Conservation (phyloP, 352 stramenopile species). For the Phytopythium montanum region DNA sequence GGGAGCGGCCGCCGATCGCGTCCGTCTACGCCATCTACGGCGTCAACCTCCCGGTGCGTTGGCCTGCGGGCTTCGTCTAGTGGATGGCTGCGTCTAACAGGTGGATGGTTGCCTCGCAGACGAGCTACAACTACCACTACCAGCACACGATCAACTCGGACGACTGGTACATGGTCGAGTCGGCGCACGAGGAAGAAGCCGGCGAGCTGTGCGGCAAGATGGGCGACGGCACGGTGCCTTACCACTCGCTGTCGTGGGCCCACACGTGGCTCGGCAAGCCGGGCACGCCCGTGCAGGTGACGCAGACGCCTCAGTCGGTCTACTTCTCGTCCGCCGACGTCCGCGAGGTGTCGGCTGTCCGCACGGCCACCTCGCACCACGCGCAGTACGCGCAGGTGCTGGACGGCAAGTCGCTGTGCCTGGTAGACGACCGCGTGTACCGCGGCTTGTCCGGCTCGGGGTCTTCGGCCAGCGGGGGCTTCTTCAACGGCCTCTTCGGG, state of each 20-base stretch:
- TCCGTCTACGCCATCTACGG: slow-evolving; percentile 78
- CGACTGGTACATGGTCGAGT: slow-evolving; percentile 62
- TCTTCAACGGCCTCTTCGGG: slow-evolving; percentile 69
- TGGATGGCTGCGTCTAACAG: not conserved
- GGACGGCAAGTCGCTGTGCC: slow-evolving; percentile 40
- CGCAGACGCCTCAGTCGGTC: slow-evolving; percentile 63
- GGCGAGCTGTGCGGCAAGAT: slow-evolving; percentile 63
- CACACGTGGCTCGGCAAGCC: slow-evolving; percentile 67
- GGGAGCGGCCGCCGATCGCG: slow-evolving; percentile 65
- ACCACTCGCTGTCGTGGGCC: slow-evolving; percentile 77
- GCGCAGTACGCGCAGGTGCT: slow-evolving; percentile 52
- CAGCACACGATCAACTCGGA: slow-evolving; percentile 40
- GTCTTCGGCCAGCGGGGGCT: slow-evolving; percentile 13
- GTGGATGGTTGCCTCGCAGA: slow-evolving; percentile 19
- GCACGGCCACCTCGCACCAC: slow-evolving; percentile 41
- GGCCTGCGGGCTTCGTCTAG: not conserved
- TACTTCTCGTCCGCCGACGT: slow-evolving; percentile 66
- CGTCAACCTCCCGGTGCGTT: slow-evolving; percentile 58
- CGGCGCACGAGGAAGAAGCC: slow-evolving; percentile 43
- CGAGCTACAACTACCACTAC: slow-evolving; percentile 72
- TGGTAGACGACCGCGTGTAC: slow-evolving; percentile 10
- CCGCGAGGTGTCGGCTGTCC: slow-evolving; percentile 40
- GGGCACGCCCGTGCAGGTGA: slow-evolving; percentile 51
- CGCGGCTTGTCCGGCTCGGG: slow-evolving; percentile 6
- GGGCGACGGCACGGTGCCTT: slow-evolving; percentile 68